phyloP scores from a whole-genome alignment of 2,329 filamentous ascomycete species.

The Pestalotiopsis sp. region DNA sequence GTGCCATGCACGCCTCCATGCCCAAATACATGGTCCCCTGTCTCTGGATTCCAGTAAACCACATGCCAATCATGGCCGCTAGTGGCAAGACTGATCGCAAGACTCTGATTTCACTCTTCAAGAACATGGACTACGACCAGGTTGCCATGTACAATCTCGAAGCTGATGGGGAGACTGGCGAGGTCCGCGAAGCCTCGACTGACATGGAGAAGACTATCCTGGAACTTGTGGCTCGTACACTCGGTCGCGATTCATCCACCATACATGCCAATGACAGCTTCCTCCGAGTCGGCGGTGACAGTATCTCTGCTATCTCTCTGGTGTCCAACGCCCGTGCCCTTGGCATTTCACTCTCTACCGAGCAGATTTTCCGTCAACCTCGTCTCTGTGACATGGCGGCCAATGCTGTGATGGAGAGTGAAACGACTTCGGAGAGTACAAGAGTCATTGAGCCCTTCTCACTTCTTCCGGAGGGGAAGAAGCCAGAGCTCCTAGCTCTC shows the following conservation, averaged over 20 bases:
- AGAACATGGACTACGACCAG: not conserved
- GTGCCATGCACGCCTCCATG: not conserved
- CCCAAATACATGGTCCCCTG: slow-evolving; percentile 4
- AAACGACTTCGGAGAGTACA: not conserved
- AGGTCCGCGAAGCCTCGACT: slow-evolving; percentile 3
- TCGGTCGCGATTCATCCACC: not conserved
- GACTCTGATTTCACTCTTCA: not conserved
- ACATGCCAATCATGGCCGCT: not conserved
- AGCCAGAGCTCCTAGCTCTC: not conserved
- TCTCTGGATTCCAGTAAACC: slow-evolving; percentile 1
- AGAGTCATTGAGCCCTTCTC: not conserved
- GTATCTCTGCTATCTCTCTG: slow-evolving; percentile 2
- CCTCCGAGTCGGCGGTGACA: slow-evolving; percentile 6
- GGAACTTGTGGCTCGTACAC: slow-evolving; percentile 2
- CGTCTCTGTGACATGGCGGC: slow-evolving; percentile 1
- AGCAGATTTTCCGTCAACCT: slow-evolving; percentile 7
- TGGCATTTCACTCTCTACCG: slow-evolving; percentile 8
- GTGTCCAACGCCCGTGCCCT: not conserved
- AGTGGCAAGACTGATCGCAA: slow-evolving; percentile 10
- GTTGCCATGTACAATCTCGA: not conserved
- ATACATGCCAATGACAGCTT: slow-evolving; percentile 6
- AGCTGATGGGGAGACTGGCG: not conserved
- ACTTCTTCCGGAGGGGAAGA: not conserved
- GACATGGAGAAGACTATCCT: slow-evolving; percentile 10
- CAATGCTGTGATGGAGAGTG: not conserved